Evolutionary conservation across 495 filamentous ascomycete species (phyloP), one percentile per base, ranked within the genome.

Genomic region (Talaromyces nanjingensis): DNA sequence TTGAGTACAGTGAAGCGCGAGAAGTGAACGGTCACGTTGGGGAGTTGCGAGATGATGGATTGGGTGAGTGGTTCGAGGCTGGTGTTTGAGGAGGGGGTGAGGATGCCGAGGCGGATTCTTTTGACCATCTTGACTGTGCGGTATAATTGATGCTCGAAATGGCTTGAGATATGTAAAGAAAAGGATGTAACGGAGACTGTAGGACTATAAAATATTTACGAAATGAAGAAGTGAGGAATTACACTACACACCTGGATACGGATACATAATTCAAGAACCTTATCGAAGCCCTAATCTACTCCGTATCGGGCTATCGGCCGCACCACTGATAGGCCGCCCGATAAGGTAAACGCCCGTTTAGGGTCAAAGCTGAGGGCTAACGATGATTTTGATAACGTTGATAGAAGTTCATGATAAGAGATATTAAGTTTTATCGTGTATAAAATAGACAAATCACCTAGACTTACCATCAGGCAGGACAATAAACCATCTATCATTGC

Each of bases 31-130:
- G 8, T 42, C 1, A 60, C 59, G 25, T 60, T 60, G 34, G 59
- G 59, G 7, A 60, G 37, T 29, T 60, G 59, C 11, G 59, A 60
- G 24, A 60, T 47, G 34, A 60, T 60, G 33, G 59, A 33, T n/a
- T 60, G 59, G 16, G 59, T 45, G n/a, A 60, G 37, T 24, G 59
- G 59, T 27, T 60, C 59, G 18, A 60, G 37, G 59, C 59, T 60
- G 11, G 59, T 60, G 39, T 60, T 60, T n/a, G 59, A 60, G 14
- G 59, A 60, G 31, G 59, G 59, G 4, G 59, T 60, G 12, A 60
- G 59, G 25, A 60, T 60, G 24, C 59, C 59, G 18, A 60, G 37
- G 22, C 59, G 59, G 37, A 60, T 60, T 14, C 59, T 34, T 47
- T 60, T 60, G 39, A 3, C 24, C 59, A 60, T 60, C 12, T 31